phyloP scores from a whole-genome alignment of 768 basidiomycete genomes.

The Sarcodon sp. region DNA sequence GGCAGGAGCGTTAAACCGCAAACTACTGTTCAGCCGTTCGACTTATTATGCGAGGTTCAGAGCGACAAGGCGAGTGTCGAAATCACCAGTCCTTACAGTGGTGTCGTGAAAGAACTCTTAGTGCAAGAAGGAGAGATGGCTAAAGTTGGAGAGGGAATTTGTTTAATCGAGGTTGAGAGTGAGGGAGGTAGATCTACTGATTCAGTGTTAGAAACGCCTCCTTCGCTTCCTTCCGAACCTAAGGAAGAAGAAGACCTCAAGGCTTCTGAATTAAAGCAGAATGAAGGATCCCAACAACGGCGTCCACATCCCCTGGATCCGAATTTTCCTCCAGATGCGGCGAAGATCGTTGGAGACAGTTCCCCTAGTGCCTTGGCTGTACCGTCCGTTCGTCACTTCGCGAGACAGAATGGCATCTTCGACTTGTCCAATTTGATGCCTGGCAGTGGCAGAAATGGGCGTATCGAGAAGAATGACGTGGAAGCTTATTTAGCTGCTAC shows the following conservation, averaged over 20 bases:
- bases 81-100: conserved; percentile 80
- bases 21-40: conserved; percentile 46
- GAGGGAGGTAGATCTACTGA: conserved; percentile 22
- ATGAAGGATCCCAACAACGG: conserved; percentile 1
- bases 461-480: conserved; percentile 66
- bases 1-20: conserved; percentile 53
- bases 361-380: conserved; percentile 42
- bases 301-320: conserved; percentile 57
- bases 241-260: too few species aligned
- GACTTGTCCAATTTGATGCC: conserved; percentile 43
- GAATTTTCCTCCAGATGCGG: conserved; percentile 17
- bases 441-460: conserved; percentile 63
- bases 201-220: neutral
- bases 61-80: conserved; percentile 88
- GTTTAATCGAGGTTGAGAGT: conserved; percentile 63
- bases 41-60: conserved; percentile 73
- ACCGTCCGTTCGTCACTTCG: conserved; percentile 71
- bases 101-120: conserved; percentile 55
- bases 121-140: conserved; percentile 76
- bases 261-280: too few species aligned
- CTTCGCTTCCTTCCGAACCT: too few species aligned
- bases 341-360: conserved; percentile 1
- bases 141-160: conserved; percentile 70
- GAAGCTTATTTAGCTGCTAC: conserved; percentile 38
- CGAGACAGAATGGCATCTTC: conserved; percentile 42